Conservation (phyloP, 2,329 filamentous ascomycete species). For the Sporothrix inflata region DNA sequence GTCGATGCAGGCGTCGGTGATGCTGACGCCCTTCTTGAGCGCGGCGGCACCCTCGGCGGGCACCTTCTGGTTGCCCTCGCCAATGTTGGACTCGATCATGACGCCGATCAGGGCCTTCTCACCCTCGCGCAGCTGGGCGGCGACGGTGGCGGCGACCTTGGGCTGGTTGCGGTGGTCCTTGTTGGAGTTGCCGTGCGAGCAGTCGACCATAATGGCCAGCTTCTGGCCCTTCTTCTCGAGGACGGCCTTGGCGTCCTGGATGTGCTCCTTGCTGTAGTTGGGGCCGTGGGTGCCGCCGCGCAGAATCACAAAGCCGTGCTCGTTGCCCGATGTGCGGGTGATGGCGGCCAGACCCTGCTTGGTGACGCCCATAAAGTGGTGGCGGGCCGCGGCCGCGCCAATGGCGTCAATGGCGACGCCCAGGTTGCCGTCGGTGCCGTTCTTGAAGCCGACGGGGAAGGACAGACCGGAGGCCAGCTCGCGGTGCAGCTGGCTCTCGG, state of each 20-base stretch:
- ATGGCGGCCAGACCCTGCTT: constrained; percentile 97
- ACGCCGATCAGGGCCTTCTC: constrained; percentile 90
- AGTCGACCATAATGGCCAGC: constrained; percentile 95
- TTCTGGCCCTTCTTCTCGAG: constrained; percentile 81
- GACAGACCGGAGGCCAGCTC: constrained; percentile 93
- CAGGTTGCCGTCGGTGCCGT: constrained; percentile 92
- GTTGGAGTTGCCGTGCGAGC: constrained; percentile 96
- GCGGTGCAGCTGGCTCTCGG: constrained; percentile 93
- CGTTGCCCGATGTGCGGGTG: constrained; percentile 88
- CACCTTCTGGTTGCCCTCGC: constrained; percentile 87
- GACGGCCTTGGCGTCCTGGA: constrained; percentile 75
- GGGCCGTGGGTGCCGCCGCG: constrained; percentile 89
- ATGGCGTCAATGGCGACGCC: constrained; percentile 95
- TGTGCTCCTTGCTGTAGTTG: constrained; percentile 87
- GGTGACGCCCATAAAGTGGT: constrained; percentile 98
- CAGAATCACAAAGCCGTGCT: constrained; percentile 96
- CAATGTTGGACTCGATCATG: constrained; percentile 99
- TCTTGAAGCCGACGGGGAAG: constrained; percentile 99
- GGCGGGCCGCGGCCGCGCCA: constrained; percentile 78
- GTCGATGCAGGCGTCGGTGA: constrained; percentile 94
- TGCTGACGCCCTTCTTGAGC: constrained; percentile 87
- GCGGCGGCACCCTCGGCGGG: constrained; percentile 76
- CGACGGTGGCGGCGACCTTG: constrained; percentile 80
- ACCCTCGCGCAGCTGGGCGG: constrained; percentile 83
- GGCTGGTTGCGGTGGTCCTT: constrained; percentile 99